Percentiles rank a stretch among this genome's conserved stretches.
Evolutionary conservation across 352 stramenopile genomes (phyloP).

Genomic region (Globisporangium carolinianum): DNA sequence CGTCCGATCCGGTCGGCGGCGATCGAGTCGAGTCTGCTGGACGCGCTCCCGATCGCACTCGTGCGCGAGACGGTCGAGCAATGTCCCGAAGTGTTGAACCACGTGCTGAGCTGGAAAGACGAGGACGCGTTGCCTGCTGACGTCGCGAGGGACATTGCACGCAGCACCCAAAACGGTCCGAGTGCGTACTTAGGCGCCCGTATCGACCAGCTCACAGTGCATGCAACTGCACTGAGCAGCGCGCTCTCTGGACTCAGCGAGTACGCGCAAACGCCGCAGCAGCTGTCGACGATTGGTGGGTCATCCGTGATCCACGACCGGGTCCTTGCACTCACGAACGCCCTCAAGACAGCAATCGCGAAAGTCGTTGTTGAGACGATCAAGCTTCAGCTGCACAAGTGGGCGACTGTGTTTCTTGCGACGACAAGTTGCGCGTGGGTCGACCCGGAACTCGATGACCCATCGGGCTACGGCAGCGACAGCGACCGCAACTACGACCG

Average conservation of each 20-base stretch:
- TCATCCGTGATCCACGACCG: too few species aligned
- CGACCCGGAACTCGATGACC: conserved; percentile 37
- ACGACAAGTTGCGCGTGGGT: conserved; percentile 51
- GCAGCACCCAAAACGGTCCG: too few species aligned
- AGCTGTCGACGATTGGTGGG: too few species aligned
- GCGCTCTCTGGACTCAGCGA: conserved; percentile 16
- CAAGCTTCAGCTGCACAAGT: conserved; percentile 73
- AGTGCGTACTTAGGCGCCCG: conserved; percentile 24
- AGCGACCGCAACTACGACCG: conserved; percentile 68
- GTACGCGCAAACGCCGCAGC: too few species aligned
- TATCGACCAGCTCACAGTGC: conserved; percentile 16
- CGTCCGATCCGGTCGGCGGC: conserved; percentile 69
- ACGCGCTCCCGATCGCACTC: conserved; percentile 66
- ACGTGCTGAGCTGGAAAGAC: conserved; percentile 72
- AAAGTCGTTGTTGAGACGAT: conserved; percentile 49
- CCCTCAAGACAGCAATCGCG: conserved; percentile 42
- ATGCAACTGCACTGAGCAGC: conserved; percentile 20
- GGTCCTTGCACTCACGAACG: conserved; percentile 42
- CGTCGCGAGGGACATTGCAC: conserved; percentile 27
- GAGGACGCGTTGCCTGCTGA: conserved; percentile 47
- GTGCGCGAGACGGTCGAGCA: conserved; percentile 73
- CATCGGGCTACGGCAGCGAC: conserved; percentile 29
- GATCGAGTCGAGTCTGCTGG: conserved; percentile 71
- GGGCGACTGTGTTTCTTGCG: conserved; percentile 58
- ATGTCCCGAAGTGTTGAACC: conserved; percentile 70